Percentiles rank a stretch among this genome's conserved stretches.
phyloP scores from a whole-genome alignment of 2,329 filamentous ascomycete species.

The Aphanocladium album region DNA sequence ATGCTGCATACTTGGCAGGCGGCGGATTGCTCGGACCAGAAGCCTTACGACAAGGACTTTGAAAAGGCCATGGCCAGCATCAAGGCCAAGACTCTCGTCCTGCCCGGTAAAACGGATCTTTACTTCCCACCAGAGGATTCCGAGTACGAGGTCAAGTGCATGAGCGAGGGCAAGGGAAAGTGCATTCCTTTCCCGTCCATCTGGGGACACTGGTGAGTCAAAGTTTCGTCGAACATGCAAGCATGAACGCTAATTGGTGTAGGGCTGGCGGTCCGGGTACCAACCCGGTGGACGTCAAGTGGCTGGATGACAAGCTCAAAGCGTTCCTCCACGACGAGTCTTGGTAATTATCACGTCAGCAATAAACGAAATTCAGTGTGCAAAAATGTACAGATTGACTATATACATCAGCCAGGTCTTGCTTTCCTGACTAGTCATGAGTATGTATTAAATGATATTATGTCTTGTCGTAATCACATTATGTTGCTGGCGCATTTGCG shows the following conservation, averaged over 20 bases:
- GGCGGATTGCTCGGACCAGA: conserved; percentile 63
- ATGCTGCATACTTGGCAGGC: conserved; percentile 79
- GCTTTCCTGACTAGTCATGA: neutral
- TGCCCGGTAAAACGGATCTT: conserved; percentile 69
- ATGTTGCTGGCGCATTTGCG: neutral
- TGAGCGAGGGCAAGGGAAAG: conserved; percentile 29
- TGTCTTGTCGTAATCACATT: neutral
- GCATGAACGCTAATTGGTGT: neutral
- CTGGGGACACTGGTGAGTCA: conserved; percentile 36
- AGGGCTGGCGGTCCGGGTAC: conserved; percentile 65
- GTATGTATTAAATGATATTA: neutral
- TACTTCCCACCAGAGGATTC: conserved; percentile 82
- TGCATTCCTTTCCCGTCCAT: conserved; percentile 36
- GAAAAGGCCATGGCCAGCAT: conserved; percentile 61
- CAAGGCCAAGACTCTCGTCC: conserved; percentile 65
- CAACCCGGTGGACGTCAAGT: conserved; percentile 65
- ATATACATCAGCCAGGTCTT: conserved; percentile 2
- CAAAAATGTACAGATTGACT: neutral
- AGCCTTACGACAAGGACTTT: conserved; percentile 64
- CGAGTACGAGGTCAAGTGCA: conserved; percentile 60
- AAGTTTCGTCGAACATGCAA: neutral
- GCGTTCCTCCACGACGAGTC: conserved; percentile 33
- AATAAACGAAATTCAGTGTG: neutral
- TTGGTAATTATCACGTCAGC: neutral
- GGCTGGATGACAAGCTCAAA: conserved; percentile 60